phyloP scores from a whole-genome alignment of 805 yeast species.

The Myxozyma mucilagina region DNA sequence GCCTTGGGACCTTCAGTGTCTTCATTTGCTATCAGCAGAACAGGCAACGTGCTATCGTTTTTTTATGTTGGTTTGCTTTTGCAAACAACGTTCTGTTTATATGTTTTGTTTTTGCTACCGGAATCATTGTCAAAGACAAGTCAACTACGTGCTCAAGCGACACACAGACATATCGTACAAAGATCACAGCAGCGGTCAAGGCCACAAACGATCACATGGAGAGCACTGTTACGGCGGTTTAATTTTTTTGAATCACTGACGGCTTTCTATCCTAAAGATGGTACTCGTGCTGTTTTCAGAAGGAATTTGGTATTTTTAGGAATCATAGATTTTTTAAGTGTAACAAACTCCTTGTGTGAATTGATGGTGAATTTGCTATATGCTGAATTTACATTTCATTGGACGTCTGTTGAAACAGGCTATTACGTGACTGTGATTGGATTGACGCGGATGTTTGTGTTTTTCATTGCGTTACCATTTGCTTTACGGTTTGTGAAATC shows the following conservation, averaged over 20 bases:
- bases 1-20: constrained; percentile 28
- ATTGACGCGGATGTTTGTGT: constrained; percentile 31
- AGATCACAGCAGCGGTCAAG: not conserved
- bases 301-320: constrained; percentile 20
- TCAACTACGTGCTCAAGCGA: constrained; percentile 9
- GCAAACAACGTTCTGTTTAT: constrained; percentile 9
- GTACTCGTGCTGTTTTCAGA: constrained; percentile 16
- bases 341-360: constrained; percentile 17
- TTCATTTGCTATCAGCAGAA: constrained; percentile 8
- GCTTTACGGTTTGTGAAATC: constrained; percentile 13
- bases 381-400: constrained; percentile 36
- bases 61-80: constrained; percentile 21
- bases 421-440: constrained; percentile 38
- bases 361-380: constrained; percentile 23
- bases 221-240: not conserved
- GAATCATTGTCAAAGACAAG: constrained; percentile 15
- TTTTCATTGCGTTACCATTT: constrained; percentile 34
- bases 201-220: not conserved
- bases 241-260: constrained; percentile 15
- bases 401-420: constrained; percentile 40
- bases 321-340: constrained; percentile 12
- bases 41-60: constrained; percentile 16
- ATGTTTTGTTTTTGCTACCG: constrained; percentile 16
- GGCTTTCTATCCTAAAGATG: constrained; percentile 25
- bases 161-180: constrained; percentile 6